Conservation (phyloP, 495 filamentous ascomycete species). For the Pyrenula aspistea region DNA sequence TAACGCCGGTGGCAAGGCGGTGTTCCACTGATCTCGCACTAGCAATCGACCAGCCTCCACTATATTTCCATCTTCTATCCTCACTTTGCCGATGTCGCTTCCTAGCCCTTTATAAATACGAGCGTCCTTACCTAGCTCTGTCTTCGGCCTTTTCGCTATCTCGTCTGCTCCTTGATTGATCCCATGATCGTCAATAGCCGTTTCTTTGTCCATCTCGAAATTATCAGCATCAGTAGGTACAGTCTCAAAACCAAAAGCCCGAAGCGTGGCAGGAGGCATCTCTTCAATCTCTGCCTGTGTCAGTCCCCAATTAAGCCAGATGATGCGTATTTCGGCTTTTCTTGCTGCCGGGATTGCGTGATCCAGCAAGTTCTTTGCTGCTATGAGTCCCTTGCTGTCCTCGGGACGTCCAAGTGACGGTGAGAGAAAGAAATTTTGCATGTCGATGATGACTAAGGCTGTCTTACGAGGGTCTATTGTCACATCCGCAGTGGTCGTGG, state of each 20-base stretch:
- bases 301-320: slow-evolving; percentile 53
- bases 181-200: slow-evolving; percentile 16
- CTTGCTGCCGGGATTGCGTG: slow-evolving; percentile 29
- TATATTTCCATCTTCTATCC: slow-evolving; percentile 21
- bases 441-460: slow-evolving; percentile 45
- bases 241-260: slow-evolving; percentile 26
- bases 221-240: slow-evolving; percentile 11
- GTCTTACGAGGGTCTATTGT: slow-evolving; percentile 24
- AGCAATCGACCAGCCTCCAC: slow-evolving; percentile 33
- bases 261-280: slow-evolving; percentile 35
- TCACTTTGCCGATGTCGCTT: slow-evolving; percentile 23
- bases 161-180: slow-evolving; percentile 5
- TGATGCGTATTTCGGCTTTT: slow-evolving; percentile 31
- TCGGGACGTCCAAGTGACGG: slow-evolving; percentile 14
- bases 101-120: slow-evolving; percentile 23
- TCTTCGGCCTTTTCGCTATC: not conserved
- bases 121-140: slow-evolving; percentile 3
- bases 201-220: slow-evolving; percentile 6
- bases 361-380: slow-evolving; percentile 15
- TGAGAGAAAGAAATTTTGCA: slow-evolving; percentile 53
- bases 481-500: slow-evolving; percentile 4
- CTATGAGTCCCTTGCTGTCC: slow-evolving; percentile 11
- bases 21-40: slow-evolving; percentile 42
- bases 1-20: slow-evolving; percentile 33
- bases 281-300: slow-evolving; percentile 33